Evolutionary conservation across 257 asterid species (phyloP).

Genomic region (Gentiana straminea): DNA sequence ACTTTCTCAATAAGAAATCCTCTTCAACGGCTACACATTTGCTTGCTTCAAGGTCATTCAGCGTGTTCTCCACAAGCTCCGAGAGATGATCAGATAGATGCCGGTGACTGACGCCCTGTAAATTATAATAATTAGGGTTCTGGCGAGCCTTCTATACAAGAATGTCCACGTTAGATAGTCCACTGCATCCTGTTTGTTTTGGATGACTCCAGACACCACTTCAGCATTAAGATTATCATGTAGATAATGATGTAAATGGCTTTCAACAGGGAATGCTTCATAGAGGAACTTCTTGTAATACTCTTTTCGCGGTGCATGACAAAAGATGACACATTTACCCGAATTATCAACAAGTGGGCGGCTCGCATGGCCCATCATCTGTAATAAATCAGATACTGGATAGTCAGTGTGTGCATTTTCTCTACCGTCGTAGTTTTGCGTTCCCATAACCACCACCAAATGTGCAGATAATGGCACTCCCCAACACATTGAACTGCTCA

Average conservation of each 20-base stretch:
- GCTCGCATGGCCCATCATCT: conserved; percentile 43
- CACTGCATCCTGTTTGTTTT: conserved; percentile 32
- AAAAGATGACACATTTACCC: conserved; percentile 33
- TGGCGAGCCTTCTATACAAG: conserved; percentile 32
- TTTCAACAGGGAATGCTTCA: conserved; percentile 33
- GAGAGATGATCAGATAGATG: conserved; percentile 28
- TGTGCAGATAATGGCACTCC: conserved; percentile 27
- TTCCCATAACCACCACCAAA: conserved; percentile 33
- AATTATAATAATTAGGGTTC: conserved; percentile 30
- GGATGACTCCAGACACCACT: conserved; percentile 25
- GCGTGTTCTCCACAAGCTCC: conserved; percentile 26
- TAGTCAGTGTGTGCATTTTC: conserved; percentile 28
- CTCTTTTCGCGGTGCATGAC: conserved; percentile 33
- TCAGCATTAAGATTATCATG: conserved; percentile 31
- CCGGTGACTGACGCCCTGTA: conserved; percentile 31
- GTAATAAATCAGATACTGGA: conserved; percentile 28
- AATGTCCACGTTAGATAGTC: conserved; percentile 36
- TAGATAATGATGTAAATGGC: conserved; percentile 28
- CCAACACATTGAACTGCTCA: conserved; percentile 30
- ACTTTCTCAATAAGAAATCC: conserved; percentile 19
- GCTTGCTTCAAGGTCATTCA: conserved; percentile 25
- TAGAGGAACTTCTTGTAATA: conserved; percentile 32
- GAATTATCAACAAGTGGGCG: conserved; percentile 33
- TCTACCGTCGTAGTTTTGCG: conserved; percentile 27
- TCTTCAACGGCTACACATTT: conserved; percentile 20